Conservation (phyloP, 768 basidiomycete species). For the Amylocystis lapponica region DNA sequence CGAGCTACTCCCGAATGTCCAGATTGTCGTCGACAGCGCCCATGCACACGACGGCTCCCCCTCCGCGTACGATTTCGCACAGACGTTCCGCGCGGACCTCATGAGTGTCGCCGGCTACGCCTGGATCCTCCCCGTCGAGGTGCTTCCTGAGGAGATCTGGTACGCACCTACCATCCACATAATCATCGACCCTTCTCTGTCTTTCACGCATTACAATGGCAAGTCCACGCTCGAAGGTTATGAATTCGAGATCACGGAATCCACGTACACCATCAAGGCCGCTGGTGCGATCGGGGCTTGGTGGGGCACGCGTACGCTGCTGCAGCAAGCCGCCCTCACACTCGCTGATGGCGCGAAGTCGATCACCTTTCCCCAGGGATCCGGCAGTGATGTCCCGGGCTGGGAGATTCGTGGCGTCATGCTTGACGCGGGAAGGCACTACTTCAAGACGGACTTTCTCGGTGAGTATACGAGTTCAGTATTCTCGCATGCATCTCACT, state of each 20-base stretch:
- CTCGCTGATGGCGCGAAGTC: slow-evolving; percentile 11
- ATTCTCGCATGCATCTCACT: neutral
- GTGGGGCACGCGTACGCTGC: slow-evolving; percentile 40
- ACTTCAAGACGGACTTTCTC: slow-evolving; percentile 35
- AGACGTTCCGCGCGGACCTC: slow-evolving; percentile 33
- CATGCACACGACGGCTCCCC: slow-evolving; percentile 23
- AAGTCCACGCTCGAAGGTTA: slow-evolving; percentile 34
- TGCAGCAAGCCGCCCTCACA: slow-evolving; percentile 33
- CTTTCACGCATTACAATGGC: slow-evolving; percentile 33
- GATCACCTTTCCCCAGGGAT: slow-evolving; percentile 27
- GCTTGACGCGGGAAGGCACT: slow-evolving; percentile 42
- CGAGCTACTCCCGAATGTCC: slow-evolving; percentile 23
- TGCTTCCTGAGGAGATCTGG: slow-evolving; percentile 7
- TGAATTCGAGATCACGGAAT: slow-evolving; percentile 26
- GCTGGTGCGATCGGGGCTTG: slow-evolving; percentile 31
- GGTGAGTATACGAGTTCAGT: slow-evolving; percentile 16
- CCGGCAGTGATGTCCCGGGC: slow-evolving; percentile 33
- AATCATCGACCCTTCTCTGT: slow-evolving; percentile 19
- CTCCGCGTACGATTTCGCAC: slow-evolving; percentile 30
- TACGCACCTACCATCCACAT: slow-evolving; percentile 24
- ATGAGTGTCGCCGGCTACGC: slow-evolving; percentile 24
- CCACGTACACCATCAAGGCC: slow-evolving; percentile 28
- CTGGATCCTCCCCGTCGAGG: slow-evolving; percentile 16
- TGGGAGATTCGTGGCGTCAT: slow-evolving; percentile 43
- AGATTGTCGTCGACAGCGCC: slow-evolving; percentile 31